Percentiles rank a stretch among this genome's conserved stretches.
Conservation (phyloP, 192 early-diverging fungal species). For the Podila epicladia region DNA sequence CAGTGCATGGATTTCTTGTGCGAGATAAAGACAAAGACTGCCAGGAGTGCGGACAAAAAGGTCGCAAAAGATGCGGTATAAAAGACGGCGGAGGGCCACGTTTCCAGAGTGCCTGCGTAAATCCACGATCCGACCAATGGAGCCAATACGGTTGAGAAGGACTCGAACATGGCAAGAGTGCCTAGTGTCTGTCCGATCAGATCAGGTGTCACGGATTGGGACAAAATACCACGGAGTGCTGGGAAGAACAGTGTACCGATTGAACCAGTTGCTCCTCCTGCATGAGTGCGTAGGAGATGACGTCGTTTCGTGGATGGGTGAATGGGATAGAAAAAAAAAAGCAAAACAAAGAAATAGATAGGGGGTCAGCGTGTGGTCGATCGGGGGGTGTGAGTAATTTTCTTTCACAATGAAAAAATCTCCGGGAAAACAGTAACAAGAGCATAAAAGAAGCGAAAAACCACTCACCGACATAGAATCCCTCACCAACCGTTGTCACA, state of each 20-base stretch:
- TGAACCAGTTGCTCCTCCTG: slow-evolving; percentile 19
- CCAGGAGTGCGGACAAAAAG: not conserved
- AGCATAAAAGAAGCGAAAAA: not conserved
- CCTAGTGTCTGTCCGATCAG: slow-evolving; percentile 21
- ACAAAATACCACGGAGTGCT: slow-evolving; percentile 29
- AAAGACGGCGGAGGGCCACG: slow-evolving; percentile 16
- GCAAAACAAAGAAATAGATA: not conserved
- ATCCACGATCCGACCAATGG: slow-evolving; percentile 18
- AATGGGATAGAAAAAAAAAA: not conserved
- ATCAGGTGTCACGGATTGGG: slow-evolving; percentile 29
- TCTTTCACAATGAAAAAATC: not conserved
- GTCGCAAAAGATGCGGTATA: not conserved
- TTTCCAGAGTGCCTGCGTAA: slow-evolving; percentile 16
- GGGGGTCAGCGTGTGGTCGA: not conserved
- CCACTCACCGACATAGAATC: slow-evolving; percentile 14
- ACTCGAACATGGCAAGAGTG: slow-evolving; percentile 41
- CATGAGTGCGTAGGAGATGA: not conserved
- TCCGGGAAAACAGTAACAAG: not conserved
- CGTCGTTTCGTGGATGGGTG: not conserved
- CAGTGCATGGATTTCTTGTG: not conserved
- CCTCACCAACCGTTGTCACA: slow-evolving; percentile 14
- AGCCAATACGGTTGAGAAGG: slow-evolving; percentile 13
- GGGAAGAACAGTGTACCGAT: slow-evolving; percentile 39
- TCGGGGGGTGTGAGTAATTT: not conserved
- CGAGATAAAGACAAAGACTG: not conserved